Base-by-base conservation (phyloP, 164 flowering plant genomes). In the Chimonanthus praecox region DNA sequence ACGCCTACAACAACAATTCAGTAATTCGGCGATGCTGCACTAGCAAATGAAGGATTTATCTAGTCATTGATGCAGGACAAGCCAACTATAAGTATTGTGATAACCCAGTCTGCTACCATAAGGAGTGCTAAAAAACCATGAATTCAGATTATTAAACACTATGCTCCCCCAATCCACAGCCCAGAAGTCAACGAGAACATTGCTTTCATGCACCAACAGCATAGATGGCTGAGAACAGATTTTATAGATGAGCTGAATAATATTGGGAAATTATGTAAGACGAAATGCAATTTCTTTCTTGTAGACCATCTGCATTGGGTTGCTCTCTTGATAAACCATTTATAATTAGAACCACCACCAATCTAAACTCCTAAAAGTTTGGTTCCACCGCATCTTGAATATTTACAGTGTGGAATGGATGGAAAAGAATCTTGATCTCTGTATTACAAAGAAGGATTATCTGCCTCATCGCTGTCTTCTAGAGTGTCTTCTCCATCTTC, bases 401-500 rank as follows among this genome's bases (percentile, higher is more conserved):
- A 45, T 65, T 43, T 65, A 65, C 18, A 44, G 43, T 43, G 45
- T 65, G 11, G 47, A 45, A 43, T 65, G 11, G 49, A 45, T 5
- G 46, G 68, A 65, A 44, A 65, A 65, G 43, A 65, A 33, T 6
- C 9, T 65, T 9, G 60, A 33, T 62, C 65, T 65, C 48, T 65
- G 45, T 4, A 47, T 15, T 68, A 21, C n/a, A n/a, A 47, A 43
- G 70, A 48, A 47, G 20, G 54, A 65, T 65, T 65, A 44, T 65
- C 71, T 49, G 10, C 33, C 58, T 62, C 61, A 47, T 68, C 78
- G 47, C 72, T 68, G 48, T 47, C 64, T 58, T 79, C 84, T 65
- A 61, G 49, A 50, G 16, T 46, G 15, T 83, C 85, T 54, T 43
- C 68, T 16, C 18, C 49, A 60, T 76, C 81, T 10, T 73, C 74